Conservation (phyloP, 208 protist genomes). For the Histomonas meleagridis region DNA sequence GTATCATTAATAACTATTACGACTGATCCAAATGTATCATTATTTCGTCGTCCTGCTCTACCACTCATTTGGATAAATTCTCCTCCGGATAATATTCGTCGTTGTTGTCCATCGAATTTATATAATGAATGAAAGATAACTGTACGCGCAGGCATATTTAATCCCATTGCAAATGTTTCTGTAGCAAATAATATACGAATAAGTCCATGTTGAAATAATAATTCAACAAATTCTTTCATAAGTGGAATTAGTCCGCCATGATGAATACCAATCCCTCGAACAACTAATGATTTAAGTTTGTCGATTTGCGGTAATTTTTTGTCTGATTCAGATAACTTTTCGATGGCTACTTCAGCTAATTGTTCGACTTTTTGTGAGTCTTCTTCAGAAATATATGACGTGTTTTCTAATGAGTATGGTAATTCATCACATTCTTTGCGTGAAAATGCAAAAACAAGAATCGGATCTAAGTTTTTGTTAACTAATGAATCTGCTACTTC, state of each 20-base stretch:
- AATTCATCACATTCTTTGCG: slow-evolving; percentile 21
- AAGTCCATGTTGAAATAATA: slow-evolving; percentile 38
- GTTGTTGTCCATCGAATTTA: slow-evolving; percentile 35
- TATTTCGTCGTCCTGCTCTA: slow-evolving; percentile 36
- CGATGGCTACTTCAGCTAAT: not conserved
- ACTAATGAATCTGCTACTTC: not conserved
- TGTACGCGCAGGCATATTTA: slow-evolving; percentile 40
- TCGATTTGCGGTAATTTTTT: slow-evolving; percentile 21
- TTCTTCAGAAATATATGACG: slow-evolving; percentile 2
- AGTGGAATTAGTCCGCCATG: slow-evolving; percentile 60
- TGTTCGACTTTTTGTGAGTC: not conserved
- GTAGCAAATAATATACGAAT: slow-evolving; percentile 39
- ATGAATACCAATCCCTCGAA: slow-evolving; percentile 94
- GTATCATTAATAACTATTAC: not conserved
- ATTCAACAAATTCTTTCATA: slow-evolving; percentile 40
- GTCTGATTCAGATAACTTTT: slow-evolving; percentile 23
- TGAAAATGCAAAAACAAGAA: slow-evolving; percentile 32
- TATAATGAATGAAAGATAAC: slow-evolving; percentile 31
- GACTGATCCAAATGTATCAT: slow-evolving; percentile 8
- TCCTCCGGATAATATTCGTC: not conserved
- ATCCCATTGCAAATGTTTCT: slow-evolving; percentile 43
- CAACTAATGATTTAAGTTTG: slow-evolving; percentile 70
- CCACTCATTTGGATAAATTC: slow-evolving; percentile 45
- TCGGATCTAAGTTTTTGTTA: not conserved
- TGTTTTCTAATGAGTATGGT: not conserved